Evolutionary conservation across 2,329 filamentous ascomycete species (phyloP).

Genomic region (Neonectria neomacrospora): DNA sequence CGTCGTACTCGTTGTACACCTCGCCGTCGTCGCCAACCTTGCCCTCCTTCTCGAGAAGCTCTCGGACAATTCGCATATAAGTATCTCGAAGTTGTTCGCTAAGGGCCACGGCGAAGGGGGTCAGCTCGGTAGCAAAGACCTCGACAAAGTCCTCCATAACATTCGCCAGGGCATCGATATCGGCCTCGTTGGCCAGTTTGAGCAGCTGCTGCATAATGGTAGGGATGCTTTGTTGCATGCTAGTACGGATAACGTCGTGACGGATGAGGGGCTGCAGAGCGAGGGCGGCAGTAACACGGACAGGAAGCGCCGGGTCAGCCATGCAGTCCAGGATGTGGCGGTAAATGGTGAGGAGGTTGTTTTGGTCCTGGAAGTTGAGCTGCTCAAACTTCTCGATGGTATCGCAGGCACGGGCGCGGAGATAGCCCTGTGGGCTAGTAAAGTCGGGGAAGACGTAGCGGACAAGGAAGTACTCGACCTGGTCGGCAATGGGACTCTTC

Average conservation of each 20-base stretch:
- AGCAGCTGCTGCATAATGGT: constrained; percentile 99
- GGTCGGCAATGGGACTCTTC: constrained; percentile 97
- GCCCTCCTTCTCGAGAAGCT: constrained; percentile 88
- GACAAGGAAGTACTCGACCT: constrained; percentile 98
- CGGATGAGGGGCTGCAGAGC: constrained; percentile 95
- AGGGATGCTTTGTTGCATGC: constrained; percentile 97
- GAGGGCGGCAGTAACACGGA: constrained; percentile 92
- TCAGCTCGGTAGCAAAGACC: constrained; percentile 96
- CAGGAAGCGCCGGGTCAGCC: constrained; percentile 92
- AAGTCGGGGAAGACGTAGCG: constrained; percentile 99
- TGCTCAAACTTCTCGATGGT: constrained; percentile 98
- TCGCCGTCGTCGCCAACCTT: constrained; percentile 81
- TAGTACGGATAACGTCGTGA: constrained; percentile 91
- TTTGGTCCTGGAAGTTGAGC: constrained; percentile 94
- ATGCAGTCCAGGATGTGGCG: constrained; percentile 96
- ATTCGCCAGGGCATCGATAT: constrained; percentile 95
- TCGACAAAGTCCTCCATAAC: constrained; percentile 99
- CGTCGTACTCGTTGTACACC: constrained; percentile 91
- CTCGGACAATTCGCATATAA: constrained; percentile 91
- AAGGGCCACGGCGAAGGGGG: constrained; percentile 94
- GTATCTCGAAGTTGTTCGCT: constrained; percentile 97
- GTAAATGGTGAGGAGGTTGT: constrained; percentile 96
- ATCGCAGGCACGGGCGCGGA: constrained; percentile 94
- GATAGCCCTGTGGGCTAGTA: constrained; percentile 88
- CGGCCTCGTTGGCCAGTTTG: constrained; percentile 96